Conservation (phyloP, 495 filamentous ascomycete species). For the Penicillium ucsense region DNA sequence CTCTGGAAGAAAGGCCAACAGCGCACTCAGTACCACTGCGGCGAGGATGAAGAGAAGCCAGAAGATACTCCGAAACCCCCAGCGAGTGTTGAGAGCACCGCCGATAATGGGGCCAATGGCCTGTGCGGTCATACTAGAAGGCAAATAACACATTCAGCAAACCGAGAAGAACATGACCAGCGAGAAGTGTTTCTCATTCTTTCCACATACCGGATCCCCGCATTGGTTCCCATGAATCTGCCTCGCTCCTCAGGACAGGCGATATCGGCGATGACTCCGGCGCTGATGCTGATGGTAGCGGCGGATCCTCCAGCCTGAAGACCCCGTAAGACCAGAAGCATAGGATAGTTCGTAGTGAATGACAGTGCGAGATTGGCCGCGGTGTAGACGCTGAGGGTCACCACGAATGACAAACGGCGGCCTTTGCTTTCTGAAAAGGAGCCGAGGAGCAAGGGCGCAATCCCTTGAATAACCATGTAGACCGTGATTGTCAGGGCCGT, state of each 20-base stretch:
- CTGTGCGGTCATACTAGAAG: slow-evolving; percentile 1
- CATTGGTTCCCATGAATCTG: neutral
- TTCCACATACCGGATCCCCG: slow-evolving; percentile 1
- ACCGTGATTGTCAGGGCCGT: neutral
- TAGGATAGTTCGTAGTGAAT: neutral
- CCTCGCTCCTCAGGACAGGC: neutral
- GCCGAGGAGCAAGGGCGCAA: neutral
- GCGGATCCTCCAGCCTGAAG: neutral
- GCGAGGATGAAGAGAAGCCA: neutral
- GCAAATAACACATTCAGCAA: neutral
- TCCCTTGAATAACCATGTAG: slow-evolving; percentile 1
- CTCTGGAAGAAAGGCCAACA: slow-evolving; percentile 1
- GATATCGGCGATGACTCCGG: slow-evolving; percentile 3
- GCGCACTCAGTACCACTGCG: neutral
- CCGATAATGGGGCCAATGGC: slow-evolving; percentile 2
- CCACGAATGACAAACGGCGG: neutral
- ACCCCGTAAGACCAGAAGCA: neutral
- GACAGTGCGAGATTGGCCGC: neutral
- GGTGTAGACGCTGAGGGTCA: neutral
- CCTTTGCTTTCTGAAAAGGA: neutral
- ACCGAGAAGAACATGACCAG: neutral
- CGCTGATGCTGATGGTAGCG: slow-evolving; percentile 2
- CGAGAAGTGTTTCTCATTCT: neutral
- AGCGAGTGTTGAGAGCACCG: neutral
- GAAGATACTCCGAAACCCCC: slow-evolving; percentile 1